A percentile compares a stretch with the other conserved stretches of the same genome.
These are phyloP conservation scores for Dictyostelium firmibasis DNA, from an alignment of 78 protist genomes.

Conservation along the genomic window DNA sequence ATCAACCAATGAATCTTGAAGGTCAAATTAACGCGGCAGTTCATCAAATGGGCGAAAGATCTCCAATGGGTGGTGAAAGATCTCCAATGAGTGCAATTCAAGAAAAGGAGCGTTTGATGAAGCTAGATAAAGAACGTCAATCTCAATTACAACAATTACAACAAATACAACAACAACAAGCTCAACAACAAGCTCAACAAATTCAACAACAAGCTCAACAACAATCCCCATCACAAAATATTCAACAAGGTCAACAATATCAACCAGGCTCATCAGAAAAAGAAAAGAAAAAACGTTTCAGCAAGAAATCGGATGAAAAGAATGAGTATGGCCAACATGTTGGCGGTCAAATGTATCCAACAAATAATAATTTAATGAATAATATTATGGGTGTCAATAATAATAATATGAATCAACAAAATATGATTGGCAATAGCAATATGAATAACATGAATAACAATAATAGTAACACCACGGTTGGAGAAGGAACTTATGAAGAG, in stretches of 20 bases:
- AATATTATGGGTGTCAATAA: background rate
- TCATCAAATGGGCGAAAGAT: slow-evolving; percentile 26
- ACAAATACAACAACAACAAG: slow-evolving; percentile 13
- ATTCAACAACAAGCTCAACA: slow-evolving; percentile 9
- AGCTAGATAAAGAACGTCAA: background rate
- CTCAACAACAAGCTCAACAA: slow-evolving; percentile 9
- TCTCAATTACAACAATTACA: background rate
- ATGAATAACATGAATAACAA: background rate
- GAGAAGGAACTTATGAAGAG: slow-evolving; percentile 39
- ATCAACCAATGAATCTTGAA: slow-evolving; percentile 5
- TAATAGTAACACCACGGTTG: background rate
- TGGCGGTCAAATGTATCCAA: background rate
- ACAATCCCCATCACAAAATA: background rate
- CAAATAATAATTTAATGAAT: background rate
- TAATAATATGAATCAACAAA: background rate
- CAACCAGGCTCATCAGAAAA: background rate
- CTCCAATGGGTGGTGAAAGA: slow-evolving; percentile 29
- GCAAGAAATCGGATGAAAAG: slow-evolving; percentile 6
- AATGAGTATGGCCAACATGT: background rate
- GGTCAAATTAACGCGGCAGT: slow-evolving; percentile 11
- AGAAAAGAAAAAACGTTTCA: background rate
- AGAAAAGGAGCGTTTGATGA: background rate
- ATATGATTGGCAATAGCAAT: background rate
- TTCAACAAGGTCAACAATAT: slow-evolving; percentile 12
- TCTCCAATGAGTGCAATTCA: background rate